Conservation (phyloP, 1,139 yeast genomes). For the Citeromyces hawaiiensis region DNA sequence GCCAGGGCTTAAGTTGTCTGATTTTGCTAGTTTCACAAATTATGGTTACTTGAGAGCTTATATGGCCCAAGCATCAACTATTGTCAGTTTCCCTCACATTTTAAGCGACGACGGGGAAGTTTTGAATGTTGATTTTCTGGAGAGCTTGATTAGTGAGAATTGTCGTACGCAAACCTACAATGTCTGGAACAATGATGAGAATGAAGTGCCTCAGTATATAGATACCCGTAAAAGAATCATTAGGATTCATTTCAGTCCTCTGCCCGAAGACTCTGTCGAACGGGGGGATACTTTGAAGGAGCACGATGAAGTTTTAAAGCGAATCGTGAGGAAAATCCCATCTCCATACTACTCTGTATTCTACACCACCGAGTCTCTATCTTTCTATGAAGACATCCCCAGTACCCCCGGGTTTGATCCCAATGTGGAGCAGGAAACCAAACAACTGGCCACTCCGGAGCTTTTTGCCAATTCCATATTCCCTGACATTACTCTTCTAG, state of each 20-base stretch:
- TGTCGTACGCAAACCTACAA: conserved; percentile 33
- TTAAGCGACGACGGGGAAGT: conserved; percentile 11
- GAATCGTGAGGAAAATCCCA: conserved; percentile 49
- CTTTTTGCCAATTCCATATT: conserved; percentile 19
- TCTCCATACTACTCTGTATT: conserved; percentile 49
- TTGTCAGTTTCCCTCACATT: conserved; percentile 44
- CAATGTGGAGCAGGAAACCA: conserved; percentile 4
- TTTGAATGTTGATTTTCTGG: conserved; percentile 34
- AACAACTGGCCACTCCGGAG: conserved; percentile 9
- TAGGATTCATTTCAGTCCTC: conserved; percentile 32
- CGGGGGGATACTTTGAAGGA: conserved; percentile 19
- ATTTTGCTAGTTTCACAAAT: conserved; percentile 31
- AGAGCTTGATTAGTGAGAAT: conserved; percentile 25
- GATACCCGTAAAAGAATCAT: conserved; percentile 55
- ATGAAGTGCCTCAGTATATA: conserved; percentile 33
- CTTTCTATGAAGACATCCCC: conserved; percentile 16
- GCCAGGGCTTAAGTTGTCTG: conserved; percentile 54
- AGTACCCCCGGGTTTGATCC: conserved; percentile 10
- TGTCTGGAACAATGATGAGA: conserved; percentile 25
- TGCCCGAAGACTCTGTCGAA: conserved; percentile 22
- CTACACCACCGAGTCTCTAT: conserved; percentile 23
- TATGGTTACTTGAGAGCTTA: conserved; percentile 46
- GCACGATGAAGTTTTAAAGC: conserved; percentile 36
- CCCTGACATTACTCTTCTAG: conserved; percentile 28
- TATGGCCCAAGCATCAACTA: conserved; percentile 46